phyloP scores from a whole-genome alignment of 2,329 filamentous ascomycete genomes.

The Xylariomycetidae sp. region DNA sequence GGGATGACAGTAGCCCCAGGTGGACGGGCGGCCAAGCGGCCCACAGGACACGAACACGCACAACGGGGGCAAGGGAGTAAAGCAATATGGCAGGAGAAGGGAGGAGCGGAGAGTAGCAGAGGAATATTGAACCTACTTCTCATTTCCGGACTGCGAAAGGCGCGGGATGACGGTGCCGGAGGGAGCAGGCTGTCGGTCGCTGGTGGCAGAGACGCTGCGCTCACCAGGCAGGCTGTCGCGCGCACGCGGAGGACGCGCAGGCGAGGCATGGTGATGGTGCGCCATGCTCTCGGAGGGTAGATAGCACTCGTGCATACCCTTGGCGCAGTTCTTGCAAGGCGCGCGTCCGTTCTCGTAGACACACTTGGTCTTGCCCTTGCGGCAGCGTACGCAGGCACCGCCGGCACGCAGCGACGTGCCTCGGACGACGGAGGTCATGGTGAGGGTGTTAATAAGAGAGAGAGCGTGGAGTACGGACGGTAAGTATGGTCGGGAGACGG shows the following conservation, averaged over 20 bases:
- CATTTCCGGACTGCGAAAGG: conserved; percentile 39
- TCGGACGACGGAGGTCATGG: conserved; percentile 46
- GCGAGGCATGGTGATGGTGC: conserved; percentile 54
- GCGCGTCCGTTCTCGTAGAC: conserved; percentile 57
- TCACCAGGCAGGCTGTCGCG: conserved; percentile 50
- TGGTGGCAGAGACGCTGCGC: conserved; percentile 38
- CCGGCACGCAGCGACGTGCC: conserved; percentile 55
- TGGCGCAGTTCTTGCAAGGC: conserved; percentile 59
- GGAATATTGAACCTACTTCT: conserved; percentile 46
- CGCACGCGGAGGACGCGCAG: conserved; percentile 45
- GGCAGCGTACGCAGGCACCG: conserved; percentile 56
- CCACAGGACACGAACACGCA: too few species aligned
- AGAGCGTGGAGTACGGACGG: conserved; percentile 2
- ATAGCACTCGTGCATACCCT: conserved; percentile 59
- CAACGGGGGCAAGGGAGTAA: conserved; percentile 6
- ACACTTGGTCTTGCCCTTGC: conserved; percentile 59
- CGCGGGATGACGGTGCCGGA: conserved; percentile 37
- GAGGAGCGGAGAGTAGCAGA: conserved; percentile 6
- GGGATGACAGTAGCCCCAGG: too few species aligned
- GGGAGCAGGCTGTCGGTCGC: conserved; percentile 39
- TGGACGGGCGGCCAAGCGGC: too few species aligned
- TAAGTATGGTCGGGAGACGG: conserved; percentile 5
- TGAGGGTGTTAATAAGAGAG: conserved; percentile 4
- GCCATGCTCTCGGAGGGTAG: conserved; percentile 54
- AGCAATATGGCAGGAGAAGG: conserved; percentile 3